Evolutionary conservation across 345 rosid species (phyloP).

Genomic region (Ceriops tagal): DNA sequence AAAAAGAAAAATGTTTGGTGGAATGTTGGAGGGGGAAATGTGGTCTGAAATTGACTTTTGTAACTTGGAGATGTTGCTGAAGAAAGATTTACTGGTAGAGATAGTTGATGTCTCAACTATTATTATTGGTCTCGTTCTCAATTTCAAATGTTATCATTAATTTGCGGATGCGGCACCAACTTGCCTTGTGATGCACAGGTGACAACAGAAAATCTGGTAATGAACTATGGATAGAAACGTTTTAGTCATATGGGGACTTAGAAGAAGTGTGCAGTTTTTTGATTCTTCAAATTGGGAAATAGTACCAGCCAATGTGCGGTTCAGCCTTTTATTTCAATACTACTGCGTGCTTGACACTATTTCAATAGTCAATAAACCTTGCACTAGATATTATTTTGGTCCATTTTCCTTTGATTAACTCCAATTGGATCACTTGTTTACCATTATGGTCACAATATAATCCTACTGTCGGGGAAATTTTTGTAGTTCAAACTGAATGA

Average conservation of each 20-base stretch:
- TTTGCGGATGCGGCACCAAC: background rate
- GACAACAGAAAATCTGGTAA: background rate
- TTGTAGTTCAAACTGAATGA: too few relatives aligned
- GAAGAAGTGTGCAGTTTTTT: background rate
- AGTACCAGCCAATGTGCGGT: background rate
- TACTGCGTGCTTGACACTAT: background rate
- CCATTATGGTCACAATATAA: too few relatives aligned
- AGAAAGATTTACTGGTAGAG: background rate
- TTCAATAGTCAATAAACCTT: too few relatives aligned
- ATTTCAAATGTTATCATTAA: background rate
- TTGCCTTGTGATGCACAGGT: background rate
- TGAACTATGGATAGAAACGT: background rate
- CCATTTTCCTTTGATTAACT: too few relatives aligned
- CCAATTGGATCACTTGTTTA: too few relatives aligned
- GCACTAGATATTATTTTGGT: too few relatives aligned
- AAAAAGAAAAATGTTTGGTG: slow-evolving; percentile 42
- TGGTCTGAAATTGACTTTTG: background rate
- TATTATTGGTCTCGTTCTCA: background rate
- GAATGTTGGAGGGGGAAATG: slow-evolving; percentile 48
- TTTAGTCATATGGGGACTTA: too few relatives aligned
- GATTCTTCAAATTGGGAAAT: background rate
- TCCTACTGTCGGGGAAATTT: too few relatives aligned
- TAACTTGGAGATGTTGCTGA: background rate
- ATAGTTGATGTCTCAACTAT: background rate
- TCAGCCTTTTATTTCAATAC: background rate